These are phyloP conservation scores for Picea engelmannii DNA, from an alignment of 83 land plant species.

Conservation along the genomic window DNA sequence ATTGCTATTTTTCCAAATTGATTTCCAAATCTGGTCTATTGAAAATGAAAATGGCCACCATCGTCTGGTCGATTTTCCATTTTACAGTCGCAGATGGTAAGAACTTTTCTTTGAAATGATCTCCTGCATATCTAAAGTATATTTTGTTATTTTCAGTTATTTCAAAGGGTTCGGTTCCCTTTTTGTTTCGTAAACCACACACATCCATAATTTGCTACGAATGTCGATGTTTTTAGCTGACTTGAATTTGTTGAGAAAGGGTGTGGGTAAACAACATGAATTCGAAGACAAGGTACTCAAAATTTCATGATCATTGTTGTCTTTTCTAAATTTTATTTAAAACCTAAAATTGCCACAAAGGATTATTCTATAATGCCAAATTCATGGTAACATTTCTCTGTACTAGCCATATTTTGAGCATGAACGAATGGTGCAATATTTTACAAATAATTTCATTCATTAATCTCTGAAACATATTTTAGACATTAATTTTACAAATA, in stretches of 20 bases:
- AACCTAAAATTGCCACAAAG: neutral
- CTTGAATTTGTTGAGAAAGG: conserved; percentile 47
- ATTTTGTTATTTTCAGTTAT: neutral
- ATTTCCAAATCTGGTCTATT: too few relatives aligned
- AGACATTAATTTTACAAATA: too few relatives aligned
- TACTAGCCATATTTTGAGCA: neutral
- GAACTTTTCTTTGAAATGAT: neutral
- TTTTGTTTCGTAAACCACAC: neutral
- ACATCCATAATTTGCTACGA: neutral
- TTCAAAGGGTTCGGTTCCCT: neutral
- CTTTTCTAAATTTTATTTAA: neutral
- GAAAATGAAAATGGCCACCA: too few relatives aligned
- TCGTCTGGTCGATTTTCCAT: neutral
- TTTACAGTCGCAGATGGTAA: neutral
- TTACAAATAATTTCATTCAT: too few relatives aligned
- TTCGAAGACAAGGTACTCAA: conserved; percentile 61
- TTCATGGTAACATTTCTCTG: neutral
- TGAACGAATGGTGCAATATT: too few relatives aligned
- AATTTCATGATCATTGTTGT: neutral
- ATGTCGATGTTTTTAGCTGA: conserved; percentile 37
- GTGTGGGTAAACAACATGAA: conserved; percentile 48
- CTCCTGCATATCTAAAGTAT: neutral
- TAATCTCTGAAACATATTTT: too few relatives aligned
- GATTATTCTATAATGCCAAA: neutral
- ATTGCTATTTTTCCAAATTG: too few relatives aligned